These are phyloP conservation scores for Saccharomycopsis sp. DNA, from an alignment of 805 yeast species.

Conservation along the genomic window DNA sequence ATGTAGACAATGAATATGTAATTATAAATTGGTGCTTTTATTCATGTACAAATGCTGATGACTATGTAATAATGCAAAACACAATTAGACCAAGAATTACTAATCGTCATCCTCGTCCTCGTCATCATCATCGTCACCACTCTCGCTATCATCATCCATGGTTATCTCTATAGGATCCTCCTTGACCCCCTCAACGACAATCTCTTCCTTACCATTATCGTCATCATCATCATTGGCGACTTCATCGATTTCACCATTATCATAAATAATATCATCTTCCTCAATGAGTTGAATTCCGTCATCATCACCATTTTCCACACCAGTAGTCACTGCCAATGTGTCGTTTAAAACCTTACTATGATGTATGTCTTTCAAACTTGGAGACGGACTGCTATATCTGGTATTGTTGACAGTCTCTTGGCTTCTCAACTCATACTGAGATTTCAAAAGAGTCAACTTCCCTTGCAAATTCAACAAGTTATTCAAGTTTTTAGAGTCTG, in stretches of 20 bases:
- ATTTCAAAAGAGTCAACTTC: conserved; percentile 16
- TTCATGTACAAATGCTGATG: too few relatives aligned
- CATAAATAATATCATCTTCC: conserved; percentile 17
- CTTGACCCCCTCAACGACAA: background rate
- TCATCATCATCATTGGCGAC: conserved; percentile 7
- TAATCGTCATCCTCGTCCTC: conserved; percentile 4
- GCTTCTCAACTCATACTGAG: conserved; percentile 18
- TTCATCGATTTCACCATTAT: conserved; percentile 18
- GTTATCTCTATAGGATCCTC: background rate
- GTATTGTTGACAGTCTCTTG: background rate
- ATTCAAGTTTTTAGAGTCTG: conserved; percentile 9
- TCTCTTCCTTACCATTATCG: background rate
- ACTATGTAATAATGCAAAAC: too few relatives aligned
- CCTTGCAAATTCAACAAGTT: conserved; percentile 18
- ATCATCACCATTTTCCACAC: background rate
- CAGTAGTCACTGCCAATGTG: background rate
- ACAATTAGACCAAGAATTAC: too few relatives aligned
- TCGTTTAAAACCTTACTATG: background rate
- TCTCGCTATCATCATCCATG: background rate
- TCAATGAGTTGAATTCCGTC: conserved; percentile 19
- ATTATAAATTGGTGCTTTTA: background rate
- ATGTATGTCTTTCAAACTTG: background rate
- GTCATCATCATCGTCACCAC: conserved; percentile 2
- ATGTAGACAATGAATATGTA: background rate
- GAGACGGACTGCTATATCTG: background rate